Evolutionary conservation across 2,329 filamentous ascomycete genomes (phyloP).

Genomic region (Pleoardoris graminearum): DNA sequence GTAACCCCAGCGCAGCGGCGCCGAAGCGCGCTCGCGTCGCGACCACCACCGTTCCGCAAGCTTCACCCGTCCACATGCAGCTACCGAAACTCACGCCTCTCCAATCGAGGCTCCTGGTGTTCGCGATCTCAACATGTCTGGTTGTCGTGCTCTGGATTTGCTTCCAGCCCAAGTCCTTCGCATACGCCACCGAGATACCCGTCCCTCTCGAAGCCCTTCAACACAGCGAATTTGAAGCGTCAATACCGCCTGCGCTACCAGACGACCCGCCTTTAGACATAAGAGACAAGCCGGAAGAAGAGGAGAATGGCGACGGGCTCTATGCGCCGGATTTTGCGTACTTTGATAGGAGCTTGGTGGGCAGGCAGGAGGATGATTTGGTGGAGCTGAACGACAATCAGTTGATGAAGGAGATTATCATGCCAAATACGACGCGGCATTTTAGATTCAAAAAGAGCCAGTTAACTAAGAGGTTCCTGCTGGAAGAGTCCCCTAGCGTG

Average conservation of each 20-base stretch:
- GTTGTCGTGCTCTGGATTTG: constrained; percentile 64
- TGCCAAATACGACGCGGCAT: constrained; percentile 63
- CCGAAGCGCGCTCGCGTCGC: constrained; percentile 11
- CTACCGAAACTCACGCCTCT: constrained; percentile 64
- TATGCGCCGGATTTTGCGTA: constrained; percentile 66
- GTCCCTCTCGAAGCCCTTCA: constrained; percentile 15
- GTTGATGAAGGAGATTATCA: constrained; percentile 62
- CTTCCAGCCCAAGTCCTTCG: constrained; percentile 59
- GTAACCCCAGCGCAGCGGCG: constrained; percentile 11
- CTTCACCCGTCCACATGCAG: constrained; percentile 35
- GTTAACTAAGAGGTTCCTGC: constrained; percentile 43
- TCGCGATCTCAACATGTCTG: constrained; percentile 63
- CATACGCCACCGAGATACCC: constrained; percentile 62
- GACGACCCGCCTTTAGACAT: constrained; percentile 48
- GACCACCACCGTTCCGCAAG: constrained; percentile 10
- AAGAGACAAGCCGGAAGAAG: constrained; percentile 35
- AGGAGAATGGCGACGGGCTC: constrained; percentile 33
- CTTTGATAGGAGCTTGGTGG: constrained; percentile 66
- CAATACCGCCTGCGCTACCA: constrained; percentile 49
- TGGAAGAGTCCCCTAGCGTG: constrained; percentile 32
- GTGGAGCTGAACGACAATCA: constrained; percentile 66
- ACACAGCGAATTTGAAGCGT: constrained; percentile 18
- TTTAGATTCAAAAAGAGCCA: constrained; percentile 66
- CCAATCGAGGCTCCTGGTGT: constrained; percentile 73
- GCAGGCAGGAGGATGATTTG: constrained; percentile 58